Percentiles rank a stretch among this genome's conserved stretches.
These are phyloP conservation scores for Tephrocybe sp. DNA, from an alignment of 768 basidiomycete genomes.

Conservation along the genomic window DNA sequence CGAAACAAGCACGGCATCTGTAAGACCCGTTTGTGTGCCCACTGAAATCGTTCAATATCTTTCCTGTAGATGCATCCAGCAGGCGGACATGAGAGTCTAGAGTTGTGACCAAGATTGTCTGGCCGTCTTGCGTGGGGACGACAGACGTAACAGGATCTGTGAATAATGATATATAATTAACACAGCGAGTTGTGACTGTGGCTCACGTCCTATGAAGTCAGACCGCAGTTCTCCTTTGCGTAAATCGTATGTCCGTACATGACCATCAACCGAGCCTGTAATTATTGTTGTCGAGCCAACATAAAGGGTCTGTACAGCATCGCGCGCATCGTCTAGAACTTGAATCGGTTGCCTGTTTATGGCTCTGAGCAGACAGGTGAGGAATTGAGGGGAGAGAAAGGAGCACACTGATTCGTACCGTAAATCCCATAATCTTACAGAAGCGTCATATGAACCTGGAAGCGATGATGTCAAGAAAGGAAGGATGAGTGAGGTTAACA, in stretches of 20 bases:
- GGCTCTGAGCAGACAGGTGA: constrained; percentile 36
- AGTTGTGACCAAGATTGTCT: constrained; percentile 78
- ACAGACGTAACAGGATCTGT: constrained; percentile 87
- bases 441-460: constrained; percentile 88
- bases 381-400: not conserved
- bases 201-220: constrained; percentile 89
- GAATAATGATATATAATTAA: constrained; percentile 7
- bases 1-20: constrained; percentile 79
- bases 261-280: constrained; percentile 88
- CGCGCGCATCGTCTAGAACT: constrained; percentile 82
- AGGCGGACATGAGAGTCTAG: constrained; percentile 84
- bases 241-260: constrained; percentile 91
- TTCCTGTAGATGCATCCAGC: constrained; percentile 81
- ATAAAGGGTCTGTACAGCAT: constrained; percentile 79
- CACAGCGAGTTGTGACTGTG: not conserved
- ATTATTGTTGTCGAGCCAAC: constrained; percentile 65
- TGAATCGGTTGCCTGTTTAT: constrained; percentile 81
- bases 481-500: not conserved
- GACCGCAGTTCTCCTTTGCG: constrained; percentile 87
- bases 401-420: constrained; percentile 45
- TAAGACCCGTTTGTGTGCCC: constrained; percentile 77
- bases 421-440: constrained; percentile 90
- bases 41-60: constrained; percentile 79
- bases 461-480: constrained; percentile 1
- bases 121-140: constrained; percentile 72